Percentiles rank a stretch among this genome's conserved stretches.
Conservation (phyloP, 495 filamentous ascomycete genomes). For the Diplogelasinospora grovesii region DNA sequence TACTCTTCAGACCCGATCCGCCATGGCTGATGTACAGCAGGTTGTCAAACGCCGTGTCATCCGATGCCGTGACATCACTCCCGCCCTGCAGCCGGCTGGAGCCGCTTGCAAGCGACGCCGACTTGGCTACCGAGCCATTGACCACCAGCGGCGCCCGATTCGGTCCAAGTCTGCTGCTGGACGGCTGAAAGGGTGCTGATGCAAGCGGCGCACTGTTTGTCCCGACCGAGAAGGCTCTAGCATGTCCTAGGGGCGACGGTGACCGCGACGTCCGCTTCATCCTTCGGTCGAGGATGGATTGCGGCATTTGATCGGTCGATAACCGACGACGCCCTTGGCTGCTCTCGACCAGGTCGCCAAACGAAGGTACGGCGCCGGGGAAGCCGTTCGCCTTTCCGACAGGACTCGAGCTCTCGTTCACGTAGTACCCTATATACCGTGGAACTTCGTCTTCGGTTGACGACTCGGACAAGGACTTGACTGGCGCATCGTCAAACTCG, state of each 20-base stretch:
- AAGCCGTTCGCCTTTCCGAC: slow-evolving; percentile 24
- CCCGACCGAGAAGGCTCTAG: slow-evolving; percentile 38
- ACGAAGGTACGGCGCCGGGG: slow-evolving; percentile 33
- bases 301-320: slow-evolving; percentile 45
- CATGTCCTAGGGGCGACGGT: slow-evolving; percentile 47
- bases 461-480: slow-evolving; percentile 27
- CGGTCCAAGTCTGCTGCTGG: slow-evolving; percentile 21
- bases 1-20: slow-evolving; percentile 15
- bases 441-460: slow-evolving; percentile 34
- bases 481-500: slow-evolving; percentile 28
- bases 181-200: slow-evolving; percentile 26
- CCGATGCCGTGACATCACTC: slow-evolving; percentile 17
- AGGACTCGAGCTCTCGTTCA: slow-evolving; percentile 30
- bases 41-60: slow-evolving; percentile 30
- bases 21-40: slow-evolving; percentile 36
- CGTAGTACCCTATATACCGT: slow-evolving; percentile 34
- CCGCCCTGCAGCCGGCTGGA: slow-evolving; percentile 13
- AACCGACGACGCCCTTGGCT: slow-evolving; percentile 33
- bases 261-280: slow-evolving; percentile 47
- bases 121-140: slow-evolving; percentile 35
- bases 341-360: slow-evolving; percentile 36
- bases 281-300: slow-evolving; percentile 42
- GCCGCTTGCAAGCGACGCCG: slow-evolving; percentile 10
- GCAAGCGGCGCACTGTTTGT: slow-evolving; percentile 31
- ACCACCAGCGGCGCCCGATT: slow-evolving; percentile 37